Conservation (phyloP, 2,329 filamentous ascomycete genomes). For the Macrophomina pseudophaseolina region DNA sequence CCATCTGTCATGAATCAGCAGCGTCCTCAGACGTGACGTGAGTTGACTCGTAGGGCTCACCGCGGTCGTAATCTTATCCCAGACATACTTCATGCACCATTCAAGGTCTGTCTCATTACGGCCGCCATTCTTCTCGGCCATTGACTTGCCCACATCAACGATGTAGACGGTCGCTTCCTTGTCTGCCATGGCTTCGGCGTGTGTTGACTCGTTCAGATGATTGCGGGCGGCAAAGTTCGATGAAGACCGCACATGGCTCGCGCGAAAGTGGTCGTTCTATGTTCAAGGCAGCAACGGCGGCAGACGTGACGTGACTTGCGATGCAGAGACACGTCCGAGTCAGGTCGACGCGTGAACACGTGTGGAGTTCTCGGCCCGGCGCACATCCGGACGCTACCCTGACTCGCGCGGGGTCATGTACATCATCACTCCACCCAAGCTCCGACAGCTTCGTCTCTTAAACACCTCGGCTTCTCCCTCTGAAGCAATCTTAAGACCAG, state of each 20-base stretch:
- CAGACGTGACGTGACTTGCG: slow-evolving; percentile 12
- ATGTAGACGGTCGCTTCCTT: slow-evolving; percentile 95
- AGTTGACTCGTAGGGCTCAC: slow-evolving; percentile 54
- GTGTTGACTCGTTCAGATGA: neutral
- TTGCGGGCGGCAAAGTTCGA: neutral
- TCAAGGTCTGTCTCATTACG: slow-evolving; percentile 81
- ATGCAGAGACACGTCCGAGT: slow-evolving; percentile 1
- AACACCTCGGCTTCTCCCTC: neutral
- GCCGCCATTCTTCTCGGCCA: slow-evolving; percentile 73
- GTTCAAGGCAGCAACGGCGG: slow-evolving; percentile 24
- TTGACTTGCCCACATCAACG: slow-evolving; percentile 85
- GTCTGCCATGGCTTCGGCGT: slow-evolving; percentile 69
- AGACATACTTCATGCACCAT: slow-evolving; percentile 88
- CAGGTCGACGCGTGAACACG: slow-evolving; percentile 6
- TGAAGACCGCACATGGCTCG: slow-evolving; percentile 10
- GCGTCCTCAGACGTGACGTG: neutral
- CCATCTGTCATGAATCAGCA: slow-evolving; percentile 48
- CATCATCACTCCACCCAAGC: slow-evolving; percentile 25
- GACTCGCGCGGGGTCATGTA: slow-evolving; percentile 17
- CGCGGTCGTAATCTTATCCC: slow-evolving; percentile 85
- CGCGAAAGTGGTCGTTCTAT: neutral
- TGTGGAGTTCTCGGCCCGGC: neutral
- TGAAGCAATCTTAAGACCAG: neutral
- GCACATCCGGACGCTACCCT: neutral
- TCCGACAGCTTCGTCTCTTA: neutral